Base-by-base conservation (phyloP, 164 flowering plant genomes). In the Amborella trichopoda region DNA sequence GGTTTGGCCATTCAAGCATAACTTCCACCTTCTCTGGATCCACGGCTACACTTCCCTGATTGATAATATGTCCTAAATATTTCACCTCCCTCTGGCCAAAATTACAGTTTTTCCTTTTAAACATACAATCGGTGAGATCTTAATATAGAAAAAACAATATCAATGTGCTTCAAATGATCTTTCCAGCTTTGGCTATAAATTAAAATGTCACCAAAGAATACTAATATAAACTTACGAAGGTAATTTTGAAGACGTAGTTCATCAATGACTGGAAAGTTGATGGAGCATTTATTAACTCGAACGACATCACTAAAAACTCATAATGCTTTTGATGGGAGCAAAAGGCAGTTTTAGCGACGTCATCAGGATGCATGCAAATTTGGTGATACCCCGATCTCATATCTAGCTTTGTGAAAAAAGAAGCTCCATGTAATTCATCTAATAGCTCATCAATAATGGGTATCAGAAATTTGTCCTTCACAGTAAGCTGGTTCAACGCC, bases 191-290 rank as follows among this genome's bases (percentile, higher is more conserved):
- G 26, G n/a, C 27, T 48, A 12, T 34, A 48, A 19, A 34, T 22
- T 17, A 48, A 33, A 8, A 34, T 48, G 23, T 48, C 28, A 21
- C 23, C 36, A 18, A 27, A 46, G 12, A 46, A 28, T 17, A 28
- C 30, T 6, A 25, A 46, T 5, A 48, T 19, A 5, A 11, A 32
- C 2, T 33, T 19, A 3, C 5, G 23, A 1, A 48, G 18, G 6
- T 48, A 23, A 12, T 22, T 21, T 33, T 48, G 26, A 48, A 48
- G 6, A 48, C 26, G n/a, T 48, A 26, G n/a, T 48, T 49, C 28
- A 49, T 49, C 2, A 34, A 19, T 17, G 28, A 5, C n/a, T 49
- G 42, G 4, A 36, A 37, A 3, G 43, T 49, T 5, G 43, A 23
- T 3, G 30, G 32, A 1, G 33, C 32, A 24, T 48, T 49, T n/a